Evolutionary conservation across 495 filamentous ascomycete genomes (phyloP).

Genomic region (Clohesyomyces aquaticus): DNA sequence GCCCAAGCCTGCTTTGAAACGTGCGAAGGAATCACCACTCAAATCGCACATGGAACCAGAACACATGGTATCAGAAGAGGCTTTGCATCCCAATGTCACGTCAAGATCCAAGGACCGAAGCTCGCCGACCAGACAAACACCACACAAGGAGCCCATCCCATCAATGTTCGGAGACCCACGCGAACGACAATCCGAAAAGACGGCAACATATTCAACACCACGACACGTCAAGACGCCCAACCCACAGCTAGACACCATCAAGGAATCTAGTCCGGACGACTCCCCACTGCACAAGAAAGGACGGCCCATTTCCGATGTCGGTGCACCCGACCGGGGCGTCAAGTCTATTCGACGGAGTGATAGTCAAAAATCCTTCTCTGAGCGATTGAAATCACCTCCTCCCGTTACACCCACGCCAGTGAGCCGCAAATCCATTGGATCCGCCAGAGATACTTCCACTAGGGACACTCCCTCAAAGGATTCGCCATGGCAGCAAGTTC

Average conservation of each 20-base stretch:
- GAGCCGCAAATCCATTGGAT: conserved; percentile 16
- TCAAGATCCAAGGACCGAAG: conserved; percentile 6
- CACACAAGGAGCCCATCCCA: conserved; percentile 17
- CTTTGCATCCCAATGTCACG: not conserved
- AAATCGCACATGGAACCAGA: conserved; percentile 7
- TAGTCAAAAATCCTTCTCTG: conserved; percentile 37
- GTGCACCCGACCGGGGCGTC: conserved; percentile 43
- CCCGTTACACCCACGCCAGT: conserved; percentile 28
- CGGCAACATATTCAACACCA: conserved; percentile 21
- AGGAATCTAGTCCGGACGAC: conserved; percentile 48
- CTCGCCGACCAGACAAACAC: conserved; percentile 12
- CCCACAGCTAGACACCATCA: conserved; percentile 48
- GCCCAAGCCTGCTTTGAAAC: conserved; percentile 3
- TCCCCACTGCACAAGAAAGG: conserved; percentile 48
- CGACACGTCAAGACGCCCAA: conserved; percentile 29
- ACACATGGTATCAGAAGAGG: not conserved
- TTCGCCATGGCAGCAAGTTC: conserved; percentile 45
- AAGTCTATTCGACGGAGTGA: conserved; percentile 42
- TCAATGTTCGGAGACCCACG: conserved; percentile 34
- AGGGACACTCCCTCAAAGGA: conserved; percentile 39
- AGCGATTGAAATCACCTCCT: conserved; percentile 41
- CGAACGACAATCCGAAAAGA: conserved; percentile 22
- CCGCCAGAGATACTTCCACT: conserved; percentile 8
- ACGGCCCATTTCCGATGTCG: conserved; percentile 43
- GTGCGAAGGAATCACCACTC: not conserved